These are phyloP conservation scores for Acrocalymma vagum DNA, from an alignment of 2,329 filamentous ascomycete species.

Conservation along the genomic window DNA sequence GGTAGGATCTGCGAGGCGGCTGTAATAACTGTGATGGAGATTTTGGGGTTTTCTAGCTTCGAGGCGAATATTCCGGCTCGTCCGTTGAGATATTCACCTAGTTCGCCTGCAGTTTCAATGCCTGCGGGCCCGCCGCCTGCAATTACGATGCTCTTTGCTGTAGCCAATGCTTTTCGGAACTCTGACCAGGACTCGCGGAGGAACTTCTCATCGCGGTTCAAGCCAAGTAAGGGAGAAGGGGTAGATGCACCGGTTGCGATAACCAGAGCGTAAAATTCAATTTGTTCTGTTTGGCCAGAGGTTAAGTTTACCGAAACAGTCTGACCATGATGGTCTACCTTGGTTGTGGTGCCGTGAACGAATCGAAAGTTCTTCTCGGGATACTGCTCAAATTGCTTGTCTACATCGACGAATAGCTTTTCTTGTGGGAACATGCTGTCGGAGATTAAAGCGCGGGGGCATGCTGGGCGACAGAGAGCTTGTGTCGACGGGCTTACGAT, in stretches of 20 bases:
- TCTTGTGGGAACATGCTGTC: slow-evolving; percentile 41
- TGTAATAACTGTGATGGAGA: slow-evolving; percentile 49
- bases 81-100: slow-evolving; percentile 62
- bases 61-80: slow-evolving; percentile 49
- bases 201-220: slow-evolving; percentile 44
- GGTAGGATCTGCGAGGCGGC: slow-evolving; percentile 41
- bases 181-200: slow-evolving; percentile 31
- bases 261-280: slow-evolving; percentile 46
- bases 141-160: slow-evolving; percentile 44
- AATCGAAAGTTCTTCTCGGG: slow-evolving; percentile 42
- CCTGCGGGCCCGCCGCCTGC: slow-evolving; percentile 47
- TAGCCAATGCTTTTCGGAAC: slow-evolving; percentile 49
- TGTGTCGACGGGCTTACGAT: slow-evolving; percentile 41
- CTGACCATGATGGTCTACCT: slow-evolving; percentile 40
- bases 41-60: slow-evolving; percentile 25
- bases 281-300: slow-evolving; percentile 30
- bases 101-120: slow-evolving; percentile 48
- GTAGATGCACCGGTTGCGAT: slow-evolving; percentile 48
- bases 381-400: slow-evolving; percentile 43
- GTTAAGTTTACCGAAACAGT: slow-evolving; percentile 37
- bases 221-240: slow-evolving; percentile 42
- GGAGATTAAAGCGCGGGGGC: slow-evolving; percentile 46
- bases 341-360: slow-evolving; percentile 43
- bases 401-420: slow-evolving; percentile 46
- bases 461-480: slow-evolving; percentile 44